Percentiles rank a stretch among this genome's conserved stretches.
These are phyloP conservation scores for Sporopachydermia cereana DNA, from an alignment of 1,139 yeast species.

Conservation along the genomic window DNA sequence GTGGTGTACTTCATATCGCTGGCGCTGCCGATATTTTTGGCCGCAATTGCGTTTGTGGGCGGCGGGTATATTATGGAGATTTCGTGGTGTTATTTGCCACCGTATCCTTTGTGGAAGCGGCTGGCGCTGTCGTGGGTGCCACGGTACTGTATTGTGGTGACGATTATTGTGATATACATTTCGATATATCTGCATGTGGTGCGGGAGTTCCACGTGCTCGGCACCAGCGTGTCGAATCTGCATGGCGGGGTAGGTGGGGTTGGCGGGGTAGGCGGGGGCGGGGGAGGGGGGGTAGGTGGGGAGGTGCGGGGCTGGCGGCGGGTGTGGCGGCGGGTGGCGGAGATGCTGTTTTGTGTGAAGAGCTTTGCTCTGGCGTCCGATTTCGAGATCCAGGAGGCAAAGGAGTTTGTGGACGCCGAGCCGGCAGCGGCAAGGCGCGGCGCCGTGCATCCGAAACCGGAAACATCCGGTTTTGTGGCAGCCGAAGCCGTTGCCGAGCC, in stretches of 20 bases:
- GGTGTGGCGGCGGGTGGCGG: neutral
- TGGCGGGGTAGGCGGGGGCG: conserved; percentile 6
- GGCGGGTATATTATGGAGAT: conserved; percentile 51
- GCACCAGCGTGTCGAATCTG: conserved; percentile 6
- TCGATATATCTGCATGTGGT: conserved; percentile 62
- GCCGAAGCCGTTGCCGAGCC: neutral
- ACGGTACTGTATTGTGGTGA: conserved; percentile 52
- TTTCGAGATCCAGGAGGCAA: conserved; percentile 3
- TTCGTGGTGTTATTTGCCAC: conserved; percentile 77
- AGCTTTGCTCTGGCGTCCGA: conserved; percentile 4
- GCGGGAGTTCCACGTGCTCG: conserved; percentile 16
- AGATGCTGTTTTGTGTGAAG: neutral
- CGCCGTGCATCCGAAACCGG: neutral
- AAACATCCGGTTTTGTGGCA: neutral
- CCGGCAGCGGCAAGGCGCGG: neutral
- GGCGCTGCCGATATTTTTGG: conserved; percentile 53
- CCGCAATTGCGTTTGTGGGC: conserved; percentile 60
- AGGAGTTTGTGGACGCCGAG: neutral
- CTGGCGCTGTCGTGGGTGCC: conserved; percentile 76
- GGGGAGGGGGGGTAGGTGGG: neutral
- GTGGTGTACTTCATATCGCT: conserved; percentile 50
- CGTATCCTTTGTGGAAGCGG: conserved; percentile 63
- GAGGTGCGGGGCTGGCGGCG: conserved; percentile 10
- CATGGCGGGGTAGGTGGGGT: conserved; percentile 8
- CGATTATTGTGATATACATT: conserved; percentile 54